phyloP scores from a whole-genome alignment of 225 moss, liverwort and hornwort genomes.

The Ulota crispa region DNA sequence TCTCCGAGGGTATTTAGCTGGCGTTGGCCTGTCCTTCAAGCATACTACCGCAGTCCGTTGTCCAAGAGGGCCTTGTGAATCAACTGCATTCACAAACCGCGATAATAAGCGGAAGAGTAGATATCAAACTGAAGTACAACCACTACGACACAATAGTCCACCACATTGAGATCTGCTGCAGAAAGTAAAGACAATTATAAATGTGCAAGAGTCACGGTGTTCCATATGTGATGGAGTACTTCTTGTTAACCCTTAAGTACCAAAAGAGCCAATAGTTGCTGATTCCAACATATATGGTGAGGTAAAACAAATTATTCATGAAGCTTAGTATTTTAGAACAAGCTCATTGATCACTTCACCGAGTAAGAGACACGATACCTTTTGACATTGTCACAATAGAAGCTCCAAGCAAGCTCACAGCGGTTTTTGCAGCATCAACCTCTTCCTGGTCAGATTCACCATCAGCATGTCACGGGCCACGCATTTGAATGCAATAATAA shows the following conservation, averaged over 20 bases:
- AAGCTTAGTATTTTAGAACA: neutral
- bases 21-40: slow-evolving; percentile 72
- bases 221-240: neutral
- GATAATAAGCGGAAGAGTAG: neutral
- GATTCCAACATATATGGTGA: neutral
- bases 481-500: neutral
- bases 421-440: slow-evolving; percentile 68
- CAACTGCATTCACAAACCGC: slow-evolving; percentile 50
- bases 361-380: slow-evolving; percentile 42
- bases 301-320: neutral
- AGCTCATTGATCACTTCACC: neutral
- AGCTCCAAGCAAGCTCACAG: slow-evolving; percentile 79
- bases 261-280: neutral
- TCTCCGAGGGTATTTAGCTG: slow-evolving; percentile 81
- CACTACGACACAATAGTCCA: neutral
- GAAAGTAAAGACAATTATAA: neutral
- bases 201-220: neutral
- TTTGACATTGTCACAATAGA: slow-evolving; percentile 62
- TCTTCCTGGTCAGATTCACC: slow-evolving; percentile 61
- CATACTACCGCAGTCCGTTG: slow-evolving; percentile 89
- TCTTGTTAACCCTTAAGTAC: neutral
- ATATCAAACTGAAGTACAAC: neutral
- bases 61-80: slow-evolving; percentile 76
- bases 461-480: slow-evolving; percentile 14
- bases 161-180: neutral